Evolutionary conservation across 345 rosid genomes (phyloP), one percentile per base, ranked within the genome.

Genomic region (Turritis glabra): DNA sequence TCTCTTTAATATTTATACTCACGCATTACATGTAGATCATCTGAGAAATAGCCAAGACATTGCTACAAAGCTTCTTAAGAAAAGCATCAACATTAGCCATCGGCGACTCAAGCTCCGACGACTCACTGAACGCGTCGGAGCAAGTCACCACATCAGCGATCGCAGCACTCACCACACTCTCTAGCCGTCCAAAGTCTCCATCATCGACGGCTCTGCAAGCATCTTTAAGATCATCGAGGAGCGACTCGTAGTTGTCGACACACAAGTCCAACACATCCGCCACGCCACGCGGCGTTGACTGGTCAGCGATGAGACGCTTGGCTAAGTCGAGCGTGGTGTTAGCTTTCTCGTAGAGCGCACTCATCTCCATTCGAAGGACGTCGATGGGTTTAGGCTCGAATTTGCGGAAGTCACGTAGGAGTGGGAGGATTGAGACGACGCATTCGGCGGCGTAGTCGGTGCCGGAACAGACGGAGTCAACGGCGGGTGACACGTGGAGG

Each of bases 21-120:
- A 32, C 1, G n/a, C n/a, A 19, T 57, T 57, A 72, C 52, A 51
- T 51, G 50, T 59, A 35, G 29, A 72, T 26, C 76, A 72, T 60
- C 1, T 72, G 69, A 63, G 59, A 60, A 58, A 72, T 72, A 63
- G 76, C 76, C 60, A 72, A 72, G 8, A 72, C 76, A 35, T 72
- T 72, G 9, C 76, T 72, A 72, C 76, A 72, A 35, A 72, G 76
- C 51, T 61, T 60, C 50, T 48, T 72, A 50, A 72, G 76, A 50
- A 72, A 62, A 8, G 15, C 76, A 72, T 72, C 69, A 18, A 61
- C 50, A 11, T 61, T 58, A 50, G 58, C 48, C 69, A 72, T 40
- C 14, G 75, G 75, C 13, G 75, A 71, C 33, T 57, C 75, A 19
- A 71, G 46, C 48, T 48, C 67, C 40, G 75, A 47, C 58, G 63